Evolutionary conservation across 805 yeast genomes (phyloP).

Genomic region (Candida methanosorbosa): DNA sequence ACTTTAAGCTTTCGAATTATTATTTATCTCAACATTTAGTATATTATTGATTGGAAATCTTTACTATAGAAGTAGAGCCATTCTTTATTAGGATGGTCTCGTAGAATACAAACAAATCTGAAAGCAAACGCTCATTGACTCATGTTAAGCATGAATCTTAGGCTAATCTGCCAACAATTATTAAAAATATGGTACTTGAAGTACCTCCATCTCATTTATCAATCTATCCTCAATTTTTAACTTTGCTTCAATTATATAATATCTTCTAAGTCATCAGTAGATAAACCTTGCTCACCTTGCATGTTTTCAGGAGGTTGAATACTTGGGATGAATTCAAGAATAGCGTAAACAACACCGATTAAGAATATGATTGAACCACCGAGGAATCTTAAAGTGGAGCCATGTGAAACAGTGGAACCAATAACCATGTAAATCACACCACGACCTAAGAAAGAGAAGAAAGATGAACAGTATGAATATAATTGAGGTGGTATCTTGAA

Average conservation of each 20-base stretch:
- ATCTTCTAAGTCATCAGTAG: constrained; percentile 25
- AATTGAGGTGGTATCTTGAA: constrained; percentile 48
- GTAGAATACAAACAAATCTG: no score
- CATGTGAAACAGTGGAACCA: constrained; percentile 40
- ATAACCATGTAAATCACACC: constrained; percentile 51
- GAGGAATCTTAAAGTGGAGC: constrained; percentile 43
- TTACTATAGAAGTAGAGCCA: no score
- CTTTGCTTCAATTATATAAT: constrained; percentile 13
- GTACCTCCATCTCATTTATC: no score
- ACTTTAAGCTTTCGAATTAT: no score
- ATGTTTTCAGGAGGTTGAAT: constrained; percentile 78
- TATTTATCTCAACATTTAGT: no score
- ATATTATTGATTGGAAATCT: no score
- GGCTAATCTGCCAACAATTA: no score
- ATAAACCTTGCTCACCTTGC: constrained; percentile 40
- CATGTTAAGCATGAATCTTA: no score
- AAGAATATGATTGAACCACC: constrained; percentile 50
- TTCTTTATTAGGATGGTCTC: no score
- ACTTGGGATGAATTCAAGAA: constrained; percentile 64
- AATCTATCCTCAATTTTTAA: no score
- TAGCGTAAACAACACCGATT: constrained; percentile 51
- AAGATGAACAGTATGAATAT: constrained; percentile 57
- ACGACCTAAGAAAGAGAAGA: constrained; percentile 67
- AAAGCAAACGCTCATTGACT: no score
- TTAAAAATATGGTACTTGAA: no score